phyloP scores from a whole-genome alignment of 2,329 filamentous ascomycete genomes.

The Stagonosporopsis rhizophila region DNA sequence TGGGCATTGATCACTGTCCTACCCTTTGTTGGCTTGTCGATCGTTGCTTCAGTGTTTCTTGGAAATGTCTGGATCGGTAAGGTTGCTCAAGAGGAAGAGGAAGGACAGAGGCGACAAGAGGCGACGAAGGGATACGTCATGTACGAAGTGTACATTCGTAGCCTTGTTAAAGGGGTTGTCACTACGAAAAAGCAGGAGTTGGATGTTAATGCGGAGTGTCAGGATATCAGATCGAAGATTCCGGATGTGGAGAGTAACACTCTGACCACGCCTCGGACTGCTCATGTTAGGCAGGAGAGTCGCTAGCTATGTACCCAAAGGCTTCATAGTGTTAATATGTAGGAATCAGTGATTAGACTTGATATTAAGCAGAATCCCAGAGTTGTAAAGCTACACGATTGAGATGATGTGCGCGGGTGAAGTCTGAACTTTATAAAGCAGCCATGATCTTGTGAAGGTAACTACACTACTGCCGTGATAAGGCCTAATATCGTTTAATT shows the following conservation, averaged over 20 bases:
- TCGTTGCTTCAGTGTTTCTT: constrained; percentile 54
- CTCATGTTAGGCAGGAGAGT: constrained; percentile 10
- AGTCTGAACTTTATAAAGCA: no score
- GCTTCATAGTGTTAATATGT: neutral
- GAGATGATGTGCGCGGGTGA: no score
- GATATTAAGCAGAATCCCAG: neutral
- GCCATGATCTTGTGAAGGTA: no score
- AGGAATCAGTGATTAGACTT: neutral
- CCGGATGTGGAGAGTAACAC: constrained; percentile 19
- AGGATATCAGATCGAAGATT: constrained; percentile 10
- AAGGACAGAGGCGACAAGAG: constrained; percentile 11
- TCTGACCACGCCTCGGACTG: constrained; percentile 1
- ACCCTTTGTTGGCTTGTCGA: constrained; percentile 63
- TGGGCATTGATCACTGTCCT: constrained; percentile 69
- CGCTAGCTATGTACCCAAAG: neutral
- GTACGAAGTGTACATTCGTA: constrained; percentile 28
- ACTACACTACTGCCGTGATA: no score
- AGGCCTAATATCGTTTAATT: no score
- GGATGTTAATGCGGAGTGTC: constrained; percentile 21
- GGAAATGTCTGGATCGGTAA: constrained; percentile 62
- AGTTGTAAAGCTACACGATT: neutral
- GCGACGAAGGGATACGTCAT: constrained; percentile 30
- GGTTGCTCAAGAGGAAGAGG: constrained; percentile 31
- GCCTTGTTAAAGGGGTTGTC: constrained; percentile 21
- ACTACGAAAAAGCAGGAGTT: constrained; percentile 23